Evolutionary conservation across 2,329 filamentous ascomycete species (phyloP), one percentile per base, ranked within the genome.

Genomic region (Penicillium corylophilum): DNA sequence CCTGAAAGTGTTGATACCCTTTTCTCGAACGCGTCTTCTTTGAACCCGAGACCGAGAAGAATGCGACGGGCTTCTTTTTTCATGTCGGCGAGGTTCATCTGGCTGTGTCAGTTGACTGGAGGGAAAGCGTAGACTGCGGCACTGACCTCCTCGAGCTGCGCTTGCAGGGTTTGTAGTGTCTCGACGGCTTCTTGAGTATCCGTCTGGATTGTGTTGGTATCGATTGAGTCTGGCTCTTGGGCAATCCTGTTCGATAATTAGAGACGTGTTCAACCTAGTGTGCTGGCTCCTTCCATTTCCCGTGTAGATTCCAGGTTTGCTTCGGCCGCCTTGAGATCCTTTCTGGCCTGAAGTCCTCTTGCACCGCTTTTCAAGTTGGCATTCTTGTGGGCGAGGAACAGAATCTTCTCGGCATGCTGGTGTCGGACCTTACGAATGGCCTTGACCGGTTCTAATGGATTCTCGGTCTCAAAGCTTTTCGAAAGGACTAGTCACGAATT

Each of bases 271-370:
- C 23, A 26, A 23, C 39, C 20, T 38, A 5, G 7, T 16, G 3
- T 38, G 18, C 44, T n/a, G 18, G 35, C 28, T 5, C 13, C 77
- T 65, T 70, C 86, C 82, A 77, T 46, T 9, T 68, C 68, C 35
- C 77, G 71, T 0, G 82, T 86, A 41, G 83, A 80, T 10, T 82
- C 79, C 2, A 89, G 77, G 15, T 80, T 80, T 56, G 84, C 85
- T 64, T 95, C 90, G 24, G 85, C 81, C 4, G 81, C 80, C 44
- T 84, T 82, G 16, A 94, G 71, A 1, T 85, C 82, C 62, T 94
- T 93, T n/a, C 89, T 79, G 0, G 89, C 89, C 54, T 87, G 81
- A 78, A 88, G 74, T 0, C 90, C 90, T 38, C 90, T 76, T 1
- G 88, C 82, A 29, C 90, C 90, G 63, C 89, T 93, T 46, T 89